A percentile compares a stretch with the other conserved stretches of the same genome.
These are phyloP conservation scores for Bidens hawaiensis DNA, from an alignment of 140 eudicot genomes.

Conservation along the genomic window DNA sequence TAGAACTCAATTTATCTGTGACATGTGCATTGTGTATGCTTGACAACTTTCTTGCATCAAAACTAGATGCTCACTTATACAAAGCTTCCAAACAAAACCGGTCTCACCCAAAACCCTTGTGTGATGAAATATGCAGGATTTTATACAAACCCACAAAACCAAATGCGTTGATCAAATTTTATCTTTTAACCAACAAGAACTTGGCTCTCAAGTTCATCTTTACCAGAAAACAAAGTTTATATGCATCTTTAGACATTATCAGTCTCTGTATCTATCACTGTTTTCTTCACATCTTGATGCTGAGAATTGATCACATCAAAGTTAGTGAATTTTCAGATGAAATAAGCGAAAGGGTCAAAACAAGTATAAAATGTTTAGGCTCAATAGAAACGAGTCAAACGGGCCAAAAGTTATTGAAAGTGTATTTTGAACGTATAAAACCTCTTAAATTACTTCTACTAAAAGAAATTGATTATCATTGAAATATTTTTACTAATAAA, in stretches of 20 bases:
- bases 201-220: slow-evolving; percentile 25
- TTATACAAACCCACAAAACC: slow-evolving; percentile 21
- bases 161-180: slow-evolving; percentile 23
- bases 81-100: slow-evolving; percentile 27
- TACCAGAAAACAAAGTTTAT: slow-evolving; percentile 21
- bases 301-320: slow-evolving; percentile 17
- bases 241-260: slow-evolving; percentile 13
- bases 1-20: slow-evolving; percentile 28
- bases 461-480: too few species aligned
- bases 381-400: too few species aligned
- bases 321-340: not conserved
- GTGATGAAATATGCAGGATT: slow-evolving; percentile 15
- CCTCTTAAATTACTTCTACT: too few species aligned
- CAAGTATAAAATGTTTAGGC: too few species aligned
- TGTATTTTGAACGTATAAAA: too few species aligned
- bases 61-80: too few species aligned
- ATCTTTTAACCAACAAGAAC: slow-evolving; percentile 33
- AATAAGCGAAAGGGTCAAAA: too few species aligned
- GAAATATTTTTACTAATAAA: not conserved
- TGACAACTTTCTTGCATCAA: too few species aligned
- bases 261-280: slow-evolving; percentile 11
- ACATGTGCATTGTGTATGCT: slow-evolving; percentile 28
- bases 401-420: not conserved
- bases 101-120: slow-evolving; percentile 14
- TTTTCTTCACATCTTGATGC: slow-evolving; percentile 43